phyloP scores from a whole-genome alignment of 164 flowering plant species.

The Piper betle region DNA sequence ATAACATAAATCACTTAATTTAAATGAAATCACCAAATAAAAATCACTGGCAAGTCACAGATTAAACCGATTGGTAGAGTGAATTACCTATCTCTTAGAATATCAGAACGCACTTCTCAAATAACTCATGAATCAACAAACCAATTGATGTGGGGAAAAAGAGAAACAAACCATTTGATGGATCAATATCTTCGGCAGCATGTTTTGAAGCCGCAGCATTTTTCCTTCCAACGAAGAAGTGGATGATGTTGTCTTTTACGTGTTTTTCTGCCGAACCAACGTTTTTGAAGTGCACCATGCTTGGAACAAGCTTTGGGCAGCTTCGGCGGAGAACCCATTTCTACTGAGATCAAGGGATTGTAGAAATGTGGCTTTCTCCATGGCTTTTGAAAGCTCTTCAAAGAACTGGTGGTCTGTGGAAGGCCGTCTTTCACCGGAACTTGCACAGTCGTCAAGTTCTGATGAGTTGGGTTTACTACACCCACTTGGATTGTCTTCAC shows the following conservation, averaged over 20 bases:
- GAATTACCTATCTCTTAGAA: too few species aligned
- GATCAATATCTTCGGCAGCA: constrained; percentile 57
- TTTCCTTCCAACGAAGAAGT: constrained; percentile 37
- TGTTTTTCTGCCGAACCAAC: constrained; percentile 29
- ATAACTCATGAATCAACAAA: not conserved
- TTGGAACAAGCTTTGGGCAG: constrained; percentile 31
- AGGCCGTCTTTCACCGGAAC: constrained; percentile 21
- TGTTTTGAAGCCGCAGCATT: constrained; percentile 45
- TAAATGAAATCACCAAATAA: too few species aligned
- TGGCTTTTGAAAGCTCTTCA: constrained; percentile 46
- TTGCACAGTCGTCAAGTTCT: constrained; percentile 27
- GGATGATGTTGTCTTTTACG: constrained; percentile 30
- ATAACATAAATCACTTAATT: too few species aligned
- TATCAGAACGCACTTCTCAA: too few species aligned
- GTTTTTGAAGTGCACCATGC: constrained; percentile 47
- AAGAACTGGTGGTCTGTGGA: constrained; percentile 20
- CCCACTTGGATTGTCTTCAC: constrained; percentile 43
- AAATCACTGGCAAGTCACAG: too few species aligned
- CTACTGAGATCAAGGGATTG: constrained; percentile 53
- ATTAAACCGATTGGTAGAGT: too few species aligned
- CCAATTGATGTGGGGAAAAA: not conserved
- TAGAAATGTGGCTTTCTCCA: constrained; percentile 38
- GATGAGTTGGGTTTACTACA: constrained; percentile 20
- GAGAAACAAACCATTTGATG: not conserved
- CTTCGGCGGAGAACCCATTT: constrained; percentile 47